Percentiles rank a stretch among this genome's conserved stretches.
phyloP scores from a whole-genome alignment of 176 grass and related monocot species.

The Triticum turgidum region DNA sequence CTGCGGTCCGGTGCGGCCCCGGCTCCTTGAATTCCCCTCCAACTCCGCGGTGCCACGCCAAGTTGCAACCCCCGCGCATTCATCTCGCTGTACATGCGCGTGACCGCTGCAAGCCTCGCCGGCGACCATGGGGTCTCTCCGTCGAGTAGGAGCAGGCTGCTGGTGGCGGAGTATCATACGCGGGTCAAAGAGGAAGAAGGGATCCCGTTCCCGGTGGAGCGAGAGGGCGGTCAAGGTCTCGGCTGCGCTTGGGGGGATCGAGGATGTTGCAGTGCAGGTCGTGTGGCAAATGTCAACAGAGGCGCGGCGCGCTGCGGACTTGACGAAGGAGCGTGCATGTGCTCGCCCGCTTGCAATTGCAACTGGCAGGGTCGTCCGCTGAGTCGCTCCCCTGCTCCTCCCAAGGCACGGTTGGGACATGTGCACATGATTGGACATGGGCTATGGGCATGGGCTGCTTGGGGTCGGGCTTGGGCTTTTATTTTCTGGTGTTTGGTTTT shows the following conservation, averaged over 20 bases:
- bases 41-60: slow-evolving; percentile 18
- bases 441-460: no score
- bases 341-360: background rate
- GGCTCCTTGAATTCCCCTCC: slow-evolving; percentile 17
- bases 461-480: no score
- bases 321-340: slow-evolving; percentile 5
- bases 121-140: no score
- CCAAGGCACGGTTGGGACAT: background rate
- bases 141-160: background rate
- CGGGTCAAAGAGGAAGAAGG: background rate
- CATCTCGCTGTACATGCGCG: background rate
- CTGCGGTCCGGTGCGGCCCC: background rate
- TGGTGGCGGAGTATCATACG: background rate
- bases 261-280: background rate
- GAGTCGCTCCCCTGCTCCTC: background rate
- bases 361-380: background rate
- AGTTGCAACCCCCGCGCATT: background rate
- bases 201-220: background rate
- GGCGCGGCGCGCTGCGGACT: background rate
- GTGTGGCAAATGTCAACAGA: slow-evolving; percentile 24
- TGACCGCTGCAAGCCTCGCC: no score
- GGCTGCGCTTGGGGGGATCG: background rate
- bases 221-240: background rate
- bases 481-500: no score
- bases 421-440: no score